These are phyloP conservation scores for Cicer arietinum DNA, from an alignment of 306 rosid genomes.

Conservation along the genomic window DNA sequence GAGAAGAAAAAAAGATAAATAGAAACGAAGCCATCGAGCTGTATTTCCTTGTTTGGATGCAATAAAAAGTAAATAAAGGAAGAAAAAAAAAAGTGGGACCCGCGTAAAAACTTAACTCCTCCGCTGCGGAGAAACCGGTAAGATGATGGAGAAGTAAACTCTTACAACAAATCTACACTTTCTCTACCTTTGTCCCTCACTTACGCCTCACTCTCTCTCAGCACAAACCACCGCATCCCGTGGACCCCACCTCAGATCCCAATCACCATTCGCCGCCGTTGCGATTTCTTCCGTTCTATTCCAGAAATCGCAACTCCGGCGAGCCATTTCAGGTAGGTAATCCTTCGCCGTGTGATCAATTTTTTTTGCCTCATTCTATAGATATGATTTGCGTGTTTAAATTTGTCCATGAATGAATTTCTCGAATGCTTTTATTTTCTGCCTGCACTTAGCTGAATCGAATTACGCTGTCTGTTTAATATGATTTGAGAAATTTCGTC, in stretches of 20 bases:
- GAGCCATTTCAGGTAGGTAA: background rate
- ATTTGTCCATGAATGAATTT: background rate
- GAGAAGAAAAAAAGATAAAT: too few species aligned
- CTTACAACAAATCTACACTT: conserved; percentile 17
- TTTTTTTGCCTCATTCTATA: background rate
- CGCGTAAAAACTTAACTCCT: conserved; percentile 5
- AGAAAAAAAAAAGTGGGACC: conserved; percentile 16
- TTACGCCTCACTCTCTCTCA: conserved; percentile 34
- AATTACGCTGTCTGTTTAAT: background rate
- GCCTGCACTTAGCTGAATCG: background rate
- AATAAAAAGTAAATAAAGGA: background rate
- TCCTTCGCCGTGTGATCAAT: background rate
- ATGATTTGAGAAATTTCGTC: conserved; percentile 8
- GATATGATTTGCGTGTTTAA: background rate
- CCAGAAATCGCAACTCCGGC: conserved; percentile 29
- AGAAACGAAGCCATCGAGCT: too few species aligned
- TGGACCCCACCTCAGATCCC: conserved; percentile 2
- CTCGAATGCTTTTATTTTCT: background rate
- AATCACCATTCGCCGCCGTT: conserved; percentile 2
- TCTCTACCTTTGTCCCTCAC: conserved; percentile 7
- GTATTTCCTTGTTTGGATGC: background rate
- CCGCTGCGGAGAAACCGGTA: conserved; percentile 8
- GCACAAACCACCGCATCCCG: conserved; percentile 35
- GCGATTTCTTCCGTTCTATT: conserved; percentile 8
- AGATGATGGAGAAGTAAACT: background rate